Conservation (phyloP, 805 yeast species). For the Wickerhamomyces rabaulensis region DNA sequence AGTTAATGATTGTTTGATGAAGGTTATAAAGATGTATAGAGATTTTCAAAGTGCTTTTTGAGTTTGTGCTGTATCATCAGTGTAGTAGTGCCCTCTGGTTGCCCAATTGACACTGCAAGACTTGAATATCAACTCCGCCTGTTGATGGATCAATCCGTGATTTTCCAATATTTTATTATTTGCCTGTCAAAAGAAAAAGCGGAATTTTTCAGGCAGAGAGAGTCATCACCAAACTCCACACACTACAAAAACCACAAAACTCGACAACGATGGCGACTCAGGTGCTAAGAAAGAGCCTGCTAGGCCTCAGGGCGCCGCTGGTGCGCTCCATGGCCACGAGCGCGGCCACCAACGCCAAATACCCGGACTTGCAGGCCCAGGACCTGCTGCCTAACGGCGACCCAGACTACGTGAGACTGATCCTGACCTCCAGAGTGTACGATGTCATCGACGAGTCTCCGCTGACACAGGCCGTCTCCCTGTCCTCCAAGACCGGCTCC, state of each 20-base stretch:
- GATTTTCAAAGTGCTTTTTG: too few species aligned
- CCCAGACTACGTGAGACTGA: conserved; percentile 92
- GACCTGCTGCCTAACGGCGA: conserved; percentile 58
- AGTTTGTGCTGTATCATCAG: too few species aligned
- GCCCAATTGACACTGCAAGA: too few species aligned
- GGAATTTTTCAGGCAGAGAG: not conserved
- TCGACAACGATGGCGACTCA: not conserved
- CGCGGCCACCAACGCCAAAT: conserved; percentile 1
- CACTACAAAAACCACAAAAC: not conserved
- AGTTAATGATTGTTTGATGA: not conserved
- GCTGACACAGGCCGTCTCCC: conserved; percentile 63
- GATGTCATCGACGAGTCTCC: conserved; percentile 94
- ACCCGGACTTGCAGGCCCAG: conserved; percentile 27
- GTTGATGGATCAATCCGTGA: too few species aligned
- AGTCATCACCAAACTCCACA: not conserved
- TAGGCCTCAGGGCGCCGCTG: not conserved
- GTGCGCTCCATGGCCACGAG: not conserved
- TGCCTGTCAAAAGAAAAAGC: not conserved
- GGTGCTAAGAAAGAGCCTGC: not conserved
- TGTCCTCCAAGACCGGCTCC: conserved; percentile 71
- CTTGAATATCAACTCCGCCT: too few species aligned
- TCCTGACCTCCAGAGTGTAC: conserved; percentile 87
- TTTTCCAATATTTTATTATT: too few species aligned
- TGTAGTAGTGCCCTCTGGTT: not conserved
- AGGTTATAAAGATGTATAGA: too few species aligned